Base-by-base conservation (phyloP, 2,329 filamentous ascomycete species). In the Diaporthe amygdali region DNA sequence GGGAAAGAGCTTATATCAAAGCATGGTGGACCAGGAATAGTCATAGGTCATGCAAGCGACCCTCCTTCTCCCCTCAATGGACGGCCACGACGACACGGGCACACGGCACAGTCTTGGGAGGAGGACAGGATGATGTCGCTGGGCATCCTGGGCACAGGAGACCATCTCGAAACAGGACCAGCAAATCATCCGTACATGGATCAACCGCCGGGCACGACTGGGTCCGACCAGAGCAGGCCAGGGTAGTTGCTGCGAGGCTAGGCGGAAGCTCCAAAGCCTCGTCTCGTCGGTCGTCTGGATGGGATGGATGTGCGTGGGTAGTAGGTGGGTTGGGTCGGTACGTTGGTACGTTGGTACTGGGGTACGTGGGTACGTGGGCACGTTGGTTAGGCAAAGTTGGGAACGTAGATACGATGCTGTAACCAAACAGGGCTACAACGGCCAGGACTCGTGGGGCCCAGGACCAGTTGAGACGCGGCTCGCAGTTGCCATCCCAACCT, bases 1-100 rank as follows among this genome's bases (percentile, higher is more conserved):
- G 70, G 69, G 74, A 64, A 75, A 75, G 76, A 74, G 80, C 82
- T 85, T 85, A 85, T 84, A 85, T 84, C 80, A 76, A 49, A 82
- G 81, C 81, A 83, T 82, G 80, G 81, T 78, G 80, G 59, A 49
- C 47, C 59, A 49, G 59, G 59, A 64, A 64, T 64, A 64, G 59
- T 30, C 47, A 30, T 63, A 44, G 27, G 81, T 80, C 76, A 71
- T 56, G 46, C 63, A 51, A 52, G 39, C 49, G 52, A 44, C 30
- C 64, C n/a, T 22, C 22, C 14, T 34, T 32, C 34, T 34, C 37
- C 20, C 37, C 10, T 39, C 37, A 39, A 8, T 8, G 15, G 37
- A 39, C 37, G 22, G n/a, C n/a, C n/a, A 34, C 59, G 41, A 32
- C 44, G 41, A 64, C 44, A n/a, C 41, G 25, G 14, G 10, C 30